phyloP scores from a whole-genome alignment of 129 eudicot species.

The Silybum marianum region DNA sequence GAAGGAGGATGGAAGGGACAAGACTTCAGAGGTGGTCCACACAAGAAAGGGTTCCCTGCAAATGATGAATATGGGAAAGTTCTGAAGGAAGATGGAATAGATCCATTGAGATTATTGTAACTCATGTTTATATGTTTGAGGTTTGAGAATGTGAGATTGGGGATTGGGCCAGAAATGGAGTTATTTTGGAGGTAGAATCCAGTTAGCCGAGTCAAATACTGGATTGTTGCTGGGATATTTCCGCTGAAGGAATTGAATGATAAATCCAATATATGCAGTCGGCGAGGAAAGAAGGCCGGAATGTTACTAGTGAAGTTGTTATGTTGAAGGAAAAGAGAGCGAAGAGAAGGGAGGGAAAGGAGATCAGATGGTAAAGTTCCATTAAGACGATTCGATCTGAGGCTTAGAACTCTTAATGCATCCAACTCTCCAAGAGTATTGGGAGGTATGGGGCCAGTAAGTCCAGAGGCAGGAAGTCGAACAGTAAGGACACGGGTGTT shows the following conservation, averaged over 20 bases:
- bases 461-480: slow-evolving; percentile 85
- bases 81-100: slow-evolving; percentile 55
- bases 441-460: slow-evolving; percentile 60
- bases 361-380: slow-evolving; percentile 71
- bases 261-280: slow-evolving; percentile 60
- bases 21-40: slow-evolving; percentile 62
- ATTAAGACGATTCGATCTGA: slow-evolving; percentile 62
- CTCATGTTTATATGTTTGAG: slow-evolving; percentile 62
- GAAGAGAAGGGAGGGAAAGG: slow-evolving; percentile 71
- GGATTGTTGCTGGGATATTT: slow-evolving; percentile 49
- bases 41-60: slow-evolving; percentile 57
- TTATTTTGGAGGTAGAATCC: slow-evolving; percentile 65
- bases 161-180: slow-evolving; percentile 64
- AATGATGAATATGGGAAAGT: slow-evolving; percentile 62
- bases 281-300: slow-evolving; percentile 53
- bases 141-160: slow-evolving; percentile 39
- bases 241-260: slow-evolving; percentile 69
- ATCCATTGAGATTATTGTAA: slow-evolving; percentile 59
- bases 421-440: slow-evolving; percentile 64
- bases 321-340: slow-evolving; percentile 63
- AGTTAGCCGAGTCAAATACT: slow-evolving; percentile 53
- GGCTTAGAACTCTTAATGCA: slow-evolving; percentile 59
- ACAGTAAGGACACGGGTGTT: slow-evolving; percentile 46
- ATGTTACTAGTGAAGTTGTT: slow-evolving; percentile 65
- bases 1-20: slow-evolving; percentile 47